A percentile compares a stretch with the other conserved stretches of the same genome.
phyloP scores from a whole-genome alignment of 495 filamentous ascomycete species.

The Wilcoxina mikolae region DNA sequence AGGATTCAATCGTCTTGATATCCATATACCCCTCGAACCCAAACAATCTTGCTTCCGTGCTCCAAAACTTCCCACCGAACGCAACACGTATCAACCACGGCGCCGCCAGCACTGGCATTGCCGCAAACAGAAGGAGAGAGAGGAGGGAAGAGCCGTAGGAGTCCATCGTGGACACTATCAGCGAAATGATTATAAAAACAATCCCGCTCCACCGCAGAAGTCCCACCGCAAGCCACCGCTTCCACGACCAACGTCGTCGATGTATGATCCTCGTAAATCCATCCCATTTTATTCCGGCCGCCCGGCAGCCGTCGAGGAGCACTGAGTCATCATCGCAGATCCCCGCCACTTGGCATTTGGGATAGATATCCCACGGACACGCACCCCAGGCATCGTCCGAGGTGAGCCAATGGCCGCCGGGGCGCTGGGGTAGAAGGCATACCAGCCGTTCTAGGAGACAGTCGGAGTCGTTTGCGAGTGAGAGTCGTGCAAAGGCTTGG shows the following conservation, averaged over 20 bases:
- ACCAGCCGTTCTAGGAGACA: constrained; percentile 34
- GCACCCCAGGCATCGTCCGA: constrained; percentile 29
- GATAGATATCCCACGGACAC: constrained; percentile 36
- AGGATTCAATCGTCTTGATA: background rate
- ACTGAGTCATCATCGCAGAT: constrained; percentile 32
- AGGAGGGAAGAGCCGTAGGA: too few species aligned
- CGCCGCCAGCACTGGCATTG: too few species aligned
- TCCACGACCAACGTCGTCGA: background rate
- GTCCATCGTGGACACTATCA: too few species aligned
- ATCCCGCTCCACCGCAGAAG: too few species aligned
- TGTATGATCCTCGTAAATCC: background rate
- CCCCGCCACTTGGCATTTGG: constrained; percentile 30
- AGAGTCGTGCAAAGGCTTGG: constrained; percentile 36
- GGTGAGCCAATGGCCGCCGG: constrained; percentile 22
- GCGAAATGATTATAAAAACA: too few species aligned
- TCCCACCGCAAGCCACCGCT: background rate
- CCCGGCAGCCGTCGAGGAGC: constrained; percentile 31
- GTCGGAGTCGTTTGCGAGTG: constrained; percentile 34
- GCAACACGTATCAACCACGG: background rate
- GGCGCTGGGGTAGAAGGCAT: constrained; percentile 28
- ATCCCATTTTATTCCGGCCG: background rate
- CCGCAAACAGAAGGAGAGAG: too few species aligned
- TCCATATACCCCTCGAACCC: background rate
- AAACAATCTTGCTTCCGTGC: background rate
- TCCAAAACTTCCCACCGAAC: background rate